Base-by-base conservation (phyloP, 1,284 basidiomycete species). In the Exobasidium rhododendri region DNA sequence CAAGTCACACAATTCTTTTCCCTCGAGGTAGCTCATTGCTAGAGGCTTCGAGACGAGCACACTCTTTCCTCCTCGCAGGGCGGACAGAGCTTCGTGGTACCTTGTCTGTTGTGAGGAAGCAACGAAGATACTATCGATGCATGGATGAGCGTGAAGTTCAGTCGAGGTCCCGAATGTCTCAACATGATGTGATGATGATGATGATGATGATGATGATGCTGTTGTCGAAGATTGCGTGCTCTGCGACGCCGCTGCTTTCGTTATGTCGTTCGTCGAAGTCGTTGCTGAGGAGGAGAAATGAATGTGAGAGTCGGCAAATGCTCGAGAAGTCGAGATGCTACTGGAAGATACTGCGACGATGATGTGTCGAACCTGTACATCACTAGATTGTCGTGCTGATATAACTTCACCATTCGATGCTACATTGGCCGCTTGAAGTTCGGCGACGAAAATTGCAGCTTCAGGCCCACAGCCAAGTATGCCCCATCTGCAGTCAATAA, bases 61-160 rank as follows among this genome's bases (percentile, higher is more conserved):
- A n/a, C 46, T 30, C 30, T 52, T 60, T 6, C 49, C 58, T 13
- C 51, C 58, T n/a, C 55, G 52, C 22, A 60, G 29, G 14, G 58
- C 58, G 4, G 46, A 56, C 11, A 31, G 14, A 13, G 58, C 58
- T 44, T 60, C n/a, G 2, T 32, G 3, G n/a, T 35, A 40, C 13
- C 30, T 32, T 11, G n/a, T 52, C 2, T 24, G 6, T 17, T 32
- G 26, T 20, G 56, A 20, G 14, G 50, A 54, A 32, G 24, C 58
- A 2, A 59, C 14, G 28, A 55, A 35, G 26, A 59, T 43, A 6
- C 43, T 45, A 31, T 59, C 58, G 22, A 59, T 53, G 20, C 17
- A 20, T 14, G 58, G 58, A 29, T 40, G 31, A 10, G 58, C 46
- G 20, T 31, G 46, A n/a, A 59, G 29, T 28, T 32, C 58, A 35